These are phyloP conservation scores for Fennellomyces sp. DNA, from an alignment of 371 early-diverging fungal genomes.

Conservation along the genomic window DNA sequence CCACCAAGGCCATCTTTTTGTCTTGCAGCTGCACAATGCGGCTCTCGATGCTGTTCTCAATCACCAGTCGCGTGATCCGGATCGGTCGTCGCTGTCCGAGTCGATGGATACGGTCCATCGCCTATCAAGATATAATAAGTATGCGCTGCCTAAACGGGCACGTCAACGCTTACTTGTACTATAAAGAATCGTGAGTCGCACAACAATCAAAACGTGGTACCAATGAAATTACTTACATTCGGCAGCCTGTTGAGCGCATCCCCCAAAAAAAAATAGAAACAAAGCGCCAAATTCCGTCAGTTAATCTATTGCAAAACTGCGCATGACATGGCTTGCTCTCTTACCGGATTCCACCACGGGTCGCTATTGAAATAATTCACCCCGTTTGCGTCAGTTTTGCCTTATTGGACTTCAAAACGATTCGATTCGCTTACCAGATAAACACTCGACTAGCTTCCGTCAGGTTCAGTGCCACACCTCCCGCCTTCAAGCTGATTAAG, in stretches of 20 bases:
- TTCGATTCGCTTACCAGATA: constrained; percentile 50
- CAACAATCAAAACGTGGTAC: not conserved
- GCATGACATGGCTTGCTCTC: constrained; percentile 24
- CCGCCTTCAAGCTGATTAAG: constrained; percentile 92
- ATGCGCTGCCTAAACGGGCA: too few species aligned
- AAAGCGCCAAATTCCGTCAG: too few species aligned
- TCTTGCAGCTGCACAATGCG: constrained; percentile 94
- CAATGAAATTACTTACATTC: constrained; percentile 37
- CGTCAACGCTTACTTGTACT: constrained; percentile 30
- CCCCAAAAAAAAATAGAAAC: too few species aligned
- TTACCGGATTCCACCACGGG: constrained; percentile 94
- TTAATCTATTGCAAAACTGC: constrained; percentile 41
- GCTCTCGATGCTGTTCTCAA: constrained; percentile 95
- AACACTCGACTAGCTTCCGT: constrained; percentile 95
- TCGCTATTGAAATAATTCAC: constrained; percentile 60
- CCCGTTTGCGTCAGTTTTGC: too few species aligned
- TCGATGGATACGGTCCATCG: constrained; percentile 92
- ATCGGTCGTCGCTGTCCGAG: constrained; percentile 92
- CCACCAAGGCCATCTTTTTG: constrained; percentile 92
- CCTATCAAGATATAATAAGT: too few species aligned
- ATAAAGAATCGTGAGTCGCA: constrained; percentile 6
- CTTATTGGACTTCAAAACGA: not conserved
- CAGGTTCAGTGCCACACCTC: constrained; percentile 95
- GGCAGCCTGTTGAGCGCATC: constrained; percentile 43
- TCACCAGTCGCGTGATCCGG: constrained; percentile 85